Evolutionary conservation across 2,329 filamentous ascomycete species (phyloP), one percentile per base, ranked within the genome.

Genomic region (Mycosphaerelloides madeirae): DNA sequence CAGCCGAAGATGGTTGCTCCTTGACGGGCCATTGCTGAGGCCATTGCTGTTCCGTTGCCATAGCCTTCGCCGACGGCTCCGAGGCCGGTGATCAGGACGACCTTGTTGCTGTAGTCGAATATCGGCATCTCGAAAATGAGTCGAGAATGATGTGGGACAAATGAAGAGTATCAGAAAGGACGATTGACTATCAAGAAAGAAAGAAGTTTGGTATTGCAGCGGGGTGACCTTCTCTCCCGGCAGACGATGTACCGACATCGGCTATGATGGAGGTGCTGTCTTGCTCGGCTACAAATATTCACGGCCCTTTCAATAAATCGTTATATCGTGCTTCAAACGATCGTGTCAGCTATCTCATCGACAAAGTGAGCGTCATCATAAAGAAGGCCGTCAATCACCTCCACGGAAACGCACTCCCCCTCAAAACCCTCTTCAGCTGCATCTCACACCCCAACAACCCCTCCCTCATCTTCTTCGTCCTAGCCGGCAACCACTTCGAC

Each of bases 1-100:
- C 75, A 73, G n/a, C 74, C 75, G 48, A 74, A 76, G 13, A 78
- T 61, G 11, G 60, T 59, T 2, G 73, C 75, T 13, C 74, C 74
- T 57, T 74, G 70, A 28, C 67, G 64, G 1, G 73, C 71, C 4
- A 70, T 59, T 2, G 69, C 66, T n/a, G 74, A 71, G 37, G 50
- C 55, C 57, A 54, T 57, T 36, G 50, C 55, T 12, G 45, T 49
- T 9, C 74, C 74, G 50, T 74, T 77, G 28, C 73, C 73, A 51
- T 74, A 76, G n/a, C 73, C 73, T 20, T 68, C 64, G 33, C 63
- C 59, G 14, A 68, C 65, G 13, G 65, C 65, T 18, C 72, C 72
- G 25, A 74, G 65, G 31, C 72, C 72, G 18, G 72, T 71, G 37
- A 74, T 60, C 5, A 75, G 62, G 15, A 67, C 70, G 19, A 75